Conservation (phyloP, 805 yeast species). For the Candida boleticola region DNA sequence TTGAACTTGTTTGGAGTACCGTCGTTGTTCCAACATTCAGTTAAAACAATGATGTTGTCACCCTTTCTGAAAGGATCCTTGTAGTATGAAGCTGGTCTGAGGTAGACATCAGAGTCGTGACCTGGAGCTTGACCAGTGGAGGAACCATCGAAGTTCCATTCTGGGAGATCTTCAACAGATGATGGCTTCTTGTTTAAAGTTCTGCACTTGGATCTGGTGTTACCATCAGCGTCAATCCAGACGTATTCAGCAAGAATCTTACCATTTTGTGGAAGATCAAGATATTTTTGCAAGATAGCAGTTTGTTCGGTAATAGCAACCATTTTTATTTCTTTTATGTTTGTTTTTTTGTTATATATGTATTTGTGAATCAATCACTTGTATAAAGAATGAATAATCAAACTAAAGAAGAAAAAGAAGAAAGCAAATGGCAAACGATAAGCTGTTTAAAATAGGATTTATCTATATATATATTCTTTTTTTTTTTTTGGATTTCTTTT, state of each 20-base stretch:
- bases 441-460: neutral
- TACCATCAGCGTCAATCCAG: constrained; percentile 95
- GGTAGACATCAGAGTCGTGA: constrained; percentile 89
- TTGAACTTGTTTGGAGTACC: constrained; percentile 99
- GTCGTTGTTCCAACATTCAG: constrained; percentile 97
- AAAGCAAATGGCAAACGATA: neutral
- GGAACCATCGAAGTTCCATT: constrained; percentile 99
- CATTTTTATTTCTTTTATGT: constrained; percentile 18
- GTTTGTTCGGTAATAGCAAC: constrained; percentile 62
- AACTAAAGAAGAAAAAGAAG: constrained; percentile 1
- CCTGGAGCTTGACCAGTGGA: constrained; percentile 99
- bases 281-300: constrained; percentile 76
- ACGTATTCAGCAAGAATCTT: constrained; percentile 91
- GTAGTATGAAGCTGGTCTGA: constrained; percentile 94
- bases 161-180: constrained; percentile 85
- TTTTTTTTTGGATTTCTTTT: neutral
- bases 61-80: constrained; percentile 98
- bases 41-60: constrained; percentile 90
- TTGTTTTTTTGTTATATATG: neutral
- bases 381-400: constrained; percentile 1
- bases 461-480: neutral
- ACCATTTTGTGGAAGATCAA: constrained; percentile 82
- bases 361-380: constrained; percentile 3
- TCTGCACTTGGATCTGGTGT: constrained; percentile 90
- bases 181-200: constrained; percentile 70